Evolutionary conservation across 495 filamentous ascomycete genomes (phyloP).

Genomic region (Aspergillus bertholletiae): DNA sequence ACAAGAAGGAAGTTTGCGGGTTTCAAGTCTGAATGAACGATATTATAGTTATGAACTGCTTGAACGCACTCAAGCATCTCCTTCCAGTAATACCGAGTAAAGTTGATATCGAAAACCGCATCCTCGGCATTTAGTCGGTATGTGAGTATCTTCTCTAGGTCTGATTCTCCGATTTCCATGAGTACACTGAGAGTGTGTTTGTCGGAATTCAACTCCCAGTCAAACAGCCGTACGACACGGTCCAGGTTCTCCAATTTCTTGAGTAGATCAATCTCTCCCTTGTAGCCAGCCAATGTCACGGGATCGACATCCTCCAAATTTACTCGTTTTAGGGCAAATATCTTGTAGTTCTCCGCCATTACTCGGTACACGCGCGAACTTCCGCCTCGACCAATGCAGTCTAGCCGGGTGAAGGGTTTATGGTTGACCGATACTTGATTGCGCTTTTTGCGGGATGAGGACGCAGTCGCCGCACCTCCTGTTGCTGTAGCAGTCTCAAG

Average conservation of each 20-base stretch:
- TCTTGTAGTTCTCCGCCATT: conserved; percentile 92
- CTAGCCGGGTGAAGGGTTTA: conserved; percentile 82
- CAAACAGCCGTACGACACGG: conserved; percentile 82
- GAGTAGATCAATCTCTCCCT: conserved; percentile 93
- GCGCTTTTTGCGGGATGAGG: conserved; percentile 68
- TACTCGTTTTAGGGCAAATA: conserved; percentile 90
- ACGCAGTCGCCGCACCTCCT: conserved; percentile 69
- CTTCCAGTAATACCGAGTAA: conserved; percentile 96
- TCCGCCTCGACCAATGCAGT: conserved; percentile 86
- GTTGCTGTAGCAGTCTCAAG: conserved; percentile 85
- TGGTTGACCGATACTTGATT: conserved; percentile 84
- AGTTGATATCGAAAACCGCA: conserved; percentile 76
- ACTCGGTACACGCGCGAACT: conserved; percentile 93
- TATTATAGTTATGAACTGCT: conserved; percentile 80
- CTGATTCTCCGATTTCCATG: conserved; percentile 98
- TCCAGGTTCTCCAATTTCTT: conserved; percentile 78
- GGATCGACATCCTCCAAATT: conserved; percentile 89
- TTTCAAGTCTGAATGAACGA: conserved; percentile 95
- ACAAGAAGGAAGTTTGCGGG: conserved; percentile 93
- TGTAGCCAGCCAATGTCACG: conserved; percentile 77
- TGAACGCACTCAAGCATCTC: conserved; percentile 97
- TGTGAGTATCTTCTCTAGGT: conserved; percentile 81
- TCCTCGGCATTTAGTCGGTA: conserved; percentile 69
- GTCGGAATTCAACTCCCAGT: conserved; percentile 88
- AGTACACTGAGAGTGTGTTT: conserved; percentile 84